phyloP scores from a whole-genome alignment of 306 rosid genomes.

The Inga laurina region DNA sequence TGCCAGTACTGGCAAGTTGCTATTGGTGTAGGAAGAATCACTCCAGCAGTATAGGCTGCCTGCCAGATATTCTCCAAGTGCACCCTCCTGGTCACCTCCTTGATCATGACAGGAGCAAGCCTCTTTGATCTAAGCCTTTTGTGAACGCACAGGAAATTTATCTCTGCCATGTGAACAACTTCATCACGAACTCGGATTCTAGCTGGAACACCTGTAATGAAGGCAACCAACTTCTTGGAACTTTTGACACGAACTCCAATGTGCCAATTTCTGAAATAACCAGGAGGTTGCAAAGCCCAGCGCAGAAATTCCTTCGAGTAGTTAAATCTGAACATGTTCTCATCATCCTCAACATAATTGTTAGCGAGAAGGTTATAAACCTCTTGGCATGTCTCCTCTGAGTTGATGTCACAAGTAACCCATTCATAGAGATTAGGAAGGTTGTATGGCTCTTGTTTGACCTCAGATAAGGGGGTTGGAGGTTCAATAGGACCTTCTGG shows the following conservation, averaged over 20 bases:
- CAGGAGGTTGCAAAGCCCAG: slow-evolving; percentile 96
- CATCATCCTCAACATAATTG: slow-evolving; percentile 93
- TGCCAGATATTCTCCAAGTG: slow-evolving; percentile 96
- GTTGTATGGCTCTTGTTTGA: slow-evolving; percentile 90
- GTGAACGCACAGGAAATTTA: slow-evolving; percentile 89
- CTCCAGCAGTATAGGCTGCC: slow-evolving; percentile 97
- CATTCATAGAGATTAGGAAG: slow-evolving; percentile 87
- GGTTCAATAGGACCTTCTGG: slow-evolving; percentile 83
- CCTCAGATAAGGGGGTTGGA: slow-evolving; percentile 77
- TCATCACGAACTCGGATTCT: slow-evolving; percentile 74
- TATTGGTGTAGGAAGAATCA: slow-evolving; percentile 88
- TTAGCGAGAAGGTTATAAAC: slow-evolving; percentile 78
- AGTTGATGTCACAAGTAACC: slow-evolving; percentile 83
- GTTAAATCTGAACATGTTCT: slow-evolving; percentile 92
- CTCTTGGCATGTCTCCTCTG: slow-evolving; percentile 66
- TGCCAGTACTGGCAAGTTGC: slow-evolving; percentile 97
- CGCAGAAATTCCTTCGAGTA: slow-evolving; percentile 87
- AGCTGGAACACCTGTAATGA: slow-evolving; percentile 86
- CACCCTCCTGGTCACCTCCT: slow-evolving; percentile 97
- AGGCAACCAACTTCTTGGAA: slow-evolving; percentile 91
- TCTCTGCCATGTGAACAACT: slow-evolving; percentile 89
- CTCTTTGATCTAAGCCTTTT: slow-evolving; percentile 96
- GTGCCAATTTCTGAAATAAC: slow-evolving; percentile 86
- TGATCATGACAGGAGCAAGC: slow-evolving; percentile 98
- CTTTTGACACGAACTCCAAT: slow-evolving; percentile 89